Percentiles rank a stretch among this genome's conserved stretches.
Conservation (phyloP, 139 green algal genomes). For the Auxenochlorella pyrenoidosa region DNA sequence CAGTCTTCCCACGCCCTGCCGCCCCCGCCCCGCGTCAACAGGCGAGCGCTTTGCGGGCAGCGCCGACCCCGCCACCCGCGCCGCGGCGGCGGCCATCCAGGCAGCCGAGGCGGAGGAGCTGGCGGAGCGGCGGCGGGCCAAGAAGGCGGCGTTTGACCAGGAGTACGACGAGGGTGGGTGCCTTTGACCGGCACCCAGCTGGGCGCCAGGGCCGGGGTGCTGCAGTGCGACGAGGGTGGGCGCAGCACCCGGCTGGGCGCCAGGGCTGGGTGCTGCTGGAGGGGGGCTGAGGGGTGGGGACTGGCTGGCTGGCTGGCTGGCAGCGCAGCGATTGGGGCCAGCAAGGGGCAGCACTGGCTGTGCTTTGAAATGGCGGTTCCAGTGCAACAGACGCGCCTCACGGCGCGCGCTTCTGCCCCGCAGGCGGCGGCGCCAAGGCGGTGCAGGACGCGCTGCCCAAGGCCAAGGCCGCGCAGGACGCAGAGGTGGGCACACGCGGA, state of each 20-base stretch:
- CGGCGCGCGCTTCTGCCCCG: too few relatives aligned
- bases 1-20: neutral
- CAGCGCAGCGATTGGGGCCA: neutral
- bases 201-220: neutral
- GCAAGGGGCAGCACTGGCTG: too few relatives aligned
- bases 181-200: neutral
- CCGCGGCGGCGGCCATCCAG: slow-evolving; percentile 50
- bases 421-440: slow-evolving; percentile 42
- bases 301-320: neutral
- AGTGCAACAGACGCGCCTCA: too few relatives aligned
- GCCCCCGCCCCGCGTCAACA: neutral
- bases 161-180: slow-evolving; percentile 65
- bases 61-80: slow-evolving; percentile 61
- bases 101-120: slow-evolving; percentile 61
- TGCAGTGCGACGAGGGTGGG: slow-evolving; percentile 68
- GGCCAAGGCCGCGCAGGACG: slow-evolving; percentile 28
- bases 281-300: neutral
- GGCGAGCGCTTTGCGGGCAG: slow-evolving; percentile 54
- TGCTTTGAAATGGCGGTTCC: too few relatives aligned
- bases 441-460: slow-evolving; percentile 39
- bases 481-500: neutral
- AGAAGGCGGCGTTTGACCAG: slow-evolving; percentile 87
- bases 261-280: too few relatives aligned
- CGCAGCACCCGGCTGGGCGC: neutral
- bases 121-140: slow-evolving; percentile 68